Conservation (phyloP, 2,329 filamentous ascomycete species). For the Trichoderma sp. region DNA sequence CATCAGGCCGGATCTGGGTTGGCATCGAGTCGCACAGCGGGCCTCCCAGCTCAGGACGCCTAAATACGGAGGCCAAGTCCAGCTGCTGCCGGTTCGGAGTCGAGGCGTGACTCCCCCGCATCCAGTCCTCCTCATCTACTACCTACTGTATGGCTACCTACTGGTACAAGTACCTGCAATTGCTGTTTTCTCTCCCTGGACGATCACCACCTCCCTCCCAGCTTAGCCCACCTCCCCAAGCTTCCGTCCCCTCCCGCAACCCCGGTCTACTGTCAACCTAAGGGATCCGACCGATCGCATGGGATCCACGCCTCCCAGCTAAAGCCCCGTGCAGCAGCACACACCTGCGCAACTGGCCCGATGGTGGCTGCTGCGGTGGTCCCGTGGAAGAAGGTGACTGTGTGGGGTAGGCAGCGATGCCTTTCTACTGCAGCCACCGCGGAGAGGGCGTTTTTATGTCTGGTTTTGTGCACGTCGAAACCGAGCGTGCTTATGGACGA, state of each 20-base stretch:
- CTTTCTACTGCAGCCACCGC: neutral
- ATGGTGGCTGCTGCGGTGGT: constrained; percentile 25
- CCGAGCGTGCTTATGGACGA: neutral
- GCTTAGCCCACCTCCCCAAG: constrained; percentile 29
- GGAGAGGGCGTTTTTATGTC: constrained; percentile 11
- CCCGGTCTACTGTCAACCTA: constrained; percentile 22
- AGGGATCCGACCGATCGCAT: constrained; percentile 30
- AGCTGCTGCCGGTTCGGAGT: constrained; percentile 16
- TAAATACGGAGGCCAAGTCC: neutral
- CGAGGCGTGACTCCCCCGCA: constrained; percentile 20
- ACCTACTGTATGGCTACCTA: neutral
- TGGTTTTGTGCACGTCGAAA: constrained; percentile 9
- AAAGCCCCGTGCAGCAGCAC: constrained; percentile 27
- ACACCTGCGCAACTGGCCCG: constrained; percentile 16
- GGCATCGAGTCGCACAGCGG: neutral
- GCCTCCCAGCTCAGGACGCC: constrained; percentile 14
- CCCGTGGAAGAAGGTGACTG: constrained; percentile 21
- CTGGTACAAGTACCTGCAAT: neutral
- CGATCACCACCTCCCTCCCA: constrained; percentile 20
- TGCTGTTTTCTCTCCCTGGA: constrained; percentile 18
- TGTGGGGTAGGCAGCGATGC: constrained; percentile 26
- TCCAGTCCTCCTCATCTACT: constrained; percentile 10
- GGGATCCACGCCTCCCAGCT: constrained; percentile 27
- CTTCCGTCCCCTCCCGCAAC: constrained; percentile 29
- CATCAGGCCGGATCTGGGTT: neutral